Evolutionary conservation across 2,329 filamentous ascomycete species (phyloP).

Genomic region (Penicillium freii): DNA sequence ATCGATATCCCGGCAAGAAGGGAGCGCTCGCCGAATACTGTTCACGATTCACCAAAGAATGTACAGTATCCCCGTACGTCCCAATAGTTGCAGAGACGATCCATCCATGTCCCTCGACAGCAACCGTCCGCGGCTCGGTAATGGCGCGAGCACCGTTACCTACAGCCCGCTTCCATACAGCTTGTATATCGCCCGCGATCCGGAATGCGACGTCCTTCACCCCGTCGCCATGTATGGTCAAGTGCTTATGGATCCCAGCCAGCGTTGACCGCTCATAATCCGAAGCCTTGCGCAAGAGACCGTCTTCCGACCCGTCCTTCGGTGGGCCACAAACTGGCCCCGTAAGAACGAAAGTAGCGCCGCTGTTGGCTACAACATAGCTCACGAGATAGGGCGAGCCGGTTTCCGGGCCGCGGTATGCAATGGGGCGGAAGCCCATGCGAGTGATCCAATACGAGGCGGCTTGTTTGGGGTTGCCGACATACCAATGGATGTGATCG

Average conservation of each 20-base stretch:
- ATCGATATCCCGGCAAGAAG: slow-evolving; percentile 75
- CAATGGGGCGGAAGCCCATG: slow-evolving; percentile 76
- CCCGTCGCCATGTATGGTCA: slow-evolving; percentile 80
- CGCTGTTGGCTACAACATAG: slow-evolving; percentile 74
- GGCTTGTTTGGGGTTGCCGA: slow-evolving; percentile 90
- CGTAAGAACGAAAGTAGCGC: slow-evolving; percentile 78
- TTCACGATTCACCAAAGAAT: slow-evolving; percentile 73
- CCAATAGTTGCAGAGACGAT: slow-evolving; percentile 71
- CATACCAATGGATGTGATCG: slow-evolving; percentile 88
- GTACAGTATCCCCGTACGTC: slow-evolving; percentile 87
- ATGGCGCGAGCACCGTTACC: slow-evolving; percentile 65
- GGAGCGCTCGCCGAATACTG: slow-evolving; percentile 59
- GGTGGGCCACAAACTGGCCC: slow-evolving; percentile 66
- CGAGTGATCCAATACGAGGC: slow-evolving; percentile 80
- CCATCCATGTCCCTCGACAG: slow-evolving; percentile 53
- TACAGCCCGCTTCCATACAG: slow-evolving; percentile 70
- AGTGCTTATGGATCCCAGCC: slow-evolving; percentile 71
- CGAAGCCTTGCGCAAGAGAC: slow-evolving; percentile 44
- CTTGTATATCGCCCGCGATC: slow-evolving; percentile 70
- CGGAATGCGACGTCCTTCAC: slow-evolving; percentile 92
- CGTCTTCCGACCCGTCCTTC: slow-evolving; percentile 54
- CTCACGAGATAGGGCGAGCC: slow-evolving; percentile 75
- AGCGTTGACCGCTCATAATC: slow-evolving; percentile 62
- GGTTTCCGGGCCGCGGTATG: slow-evolving; percentile 82
- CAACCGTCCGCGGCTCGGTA: slow-evolving; percentile 54